phyloP scores from a whole-genome alignment of 1,284 basidiomycete species.

The Phellopilus nigrolimitatus region DNA sequence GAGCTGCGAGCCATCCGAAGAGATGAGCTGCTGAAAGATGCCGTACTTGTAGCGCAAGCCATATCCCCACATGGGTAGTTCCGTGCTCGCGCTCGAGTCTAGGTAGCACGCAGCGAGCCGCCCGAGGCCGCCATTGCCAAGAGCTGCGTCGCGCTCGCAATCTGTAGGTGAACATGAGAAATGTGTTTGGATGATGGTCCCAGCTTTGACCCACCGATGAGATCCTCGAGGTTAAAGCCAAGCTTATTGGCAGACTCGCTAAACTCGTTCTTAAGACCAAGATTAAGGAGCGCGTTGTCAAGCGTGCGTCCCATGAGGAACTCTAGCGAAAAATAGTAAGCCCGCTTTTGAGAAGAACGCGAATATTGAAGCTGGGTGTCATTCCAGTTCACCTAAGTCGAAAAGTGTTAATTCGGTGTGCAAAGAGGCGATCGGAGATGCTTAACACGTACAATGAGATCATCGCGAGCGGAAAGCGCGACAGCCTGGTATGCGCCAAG shows the following conservation, averaged over 20 bases:
- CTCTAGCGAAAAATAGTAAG: slow-evolving; percentile 89
- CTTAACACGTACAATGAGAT: slow-evolving; percentile 60
- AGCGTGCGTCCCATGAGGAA: slow-evolving; percentile 88
- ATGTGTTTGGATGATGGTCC: neutral
- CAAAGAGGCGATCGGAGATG: neutral
- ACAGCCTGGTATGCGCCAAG: slow-evolving; percentile 78
- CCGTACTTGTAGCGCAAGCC: slow-evolving; percentile 87
- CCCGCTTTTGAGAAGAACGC: slow-evolving; percentile 70
- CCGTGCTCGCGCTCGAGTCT: slow-evolving; percentile 78
- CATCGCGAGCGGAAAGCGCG: slow-evolving; percentile 79
- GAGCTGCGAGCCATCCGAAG: slow-evolving; percentile 78
- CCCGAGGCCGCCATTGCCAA: slow-evolving; percentile 87
- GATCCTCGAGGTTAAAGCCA: slow-evolving; percentile 83
- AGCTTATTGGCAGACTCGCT: slow-evolving; percentile 63
- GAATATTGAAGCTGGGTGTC: slow-evolving; percentile 68
- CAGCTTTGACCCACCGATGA: slow-evolving; percentile 52
- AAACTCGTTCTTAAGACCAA: slow-evolving; percentile 77
- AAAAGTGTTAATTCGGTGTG: neutral
- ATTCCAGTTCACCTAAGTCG: slow-evolving; percentile 78
- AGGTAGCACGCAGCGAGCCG: slow-evolving; percentile 93
- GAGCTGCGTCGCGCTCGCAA: slow-evolving; percentile 78
- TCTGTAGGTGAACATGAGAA: slow-evolving; percentile 2
- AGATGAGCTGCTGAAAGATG: slow-evolving; percentile 92
- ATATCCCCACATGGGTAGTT: slow-evolving; percentile 85
- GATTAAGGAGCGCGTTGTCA: slow-evolving; percentile 86